Base-by-base conservation (phyloP, 805 yeast genomes). In the Kregervanrija delftensis region DNA sequence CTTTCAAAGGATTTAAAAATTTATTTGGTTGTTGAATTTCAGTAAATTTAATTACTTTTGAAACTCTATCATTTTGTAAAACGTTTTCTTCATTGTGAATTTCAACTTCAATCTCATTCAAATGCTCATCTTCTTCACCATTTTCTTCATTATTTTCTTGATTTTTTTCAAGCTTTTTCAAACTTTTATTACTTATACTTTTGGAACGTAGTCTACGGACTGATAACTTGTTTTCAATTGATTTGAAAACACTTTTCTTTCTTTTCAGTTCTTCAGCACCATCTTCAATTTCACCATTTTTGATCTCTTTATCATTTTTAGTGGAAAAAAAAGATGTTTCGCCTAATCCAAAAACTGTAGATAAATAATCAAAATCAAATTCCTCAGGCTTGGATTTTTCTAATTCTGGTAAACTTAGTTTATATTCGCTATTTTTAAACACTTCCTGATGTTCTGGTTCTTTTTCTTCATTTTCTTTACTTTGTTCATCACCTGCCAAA, bases 321-420 rank as follows among this genome's bases (percentile, higher is more conserved):
- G 12, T 14, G 8, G 43, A 17, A 12, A 59, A 70, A 45, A 70
- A 66, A 1, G 66, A 54, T 2, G 72, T 67, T 41, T 70, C 75
- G 35, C 70, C 70, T 30, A 58, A 57, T 13, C 69, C 73, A 30
- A 65, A 64, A 33, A 69, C 51, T 31, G 64, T 65, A 5, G 69
- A 67, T 30, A 68, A 51, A 46, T 66, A 63, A n/a, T 61, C 69
- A 38, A 66, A 46, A 40, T 68, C 71, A 32, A 61, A 63, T 31
- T 49, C 58, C 11, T 35, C 35, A 22, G 28, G 28, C 28, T 22
- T 22, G 6, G 28, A 22, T 22, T 22, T 22, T 2, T 22, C 28
- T 22, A 22, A 22, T 6, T 22, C 28, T 22, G 28, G 28, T 6
- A 22, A 22, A 22, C 28, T 22, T 22, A 22, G 28, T 22, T 22